Conservation (phyloP, 345 rosid genomes). For the Anastatica hierochuntica region DNA sequence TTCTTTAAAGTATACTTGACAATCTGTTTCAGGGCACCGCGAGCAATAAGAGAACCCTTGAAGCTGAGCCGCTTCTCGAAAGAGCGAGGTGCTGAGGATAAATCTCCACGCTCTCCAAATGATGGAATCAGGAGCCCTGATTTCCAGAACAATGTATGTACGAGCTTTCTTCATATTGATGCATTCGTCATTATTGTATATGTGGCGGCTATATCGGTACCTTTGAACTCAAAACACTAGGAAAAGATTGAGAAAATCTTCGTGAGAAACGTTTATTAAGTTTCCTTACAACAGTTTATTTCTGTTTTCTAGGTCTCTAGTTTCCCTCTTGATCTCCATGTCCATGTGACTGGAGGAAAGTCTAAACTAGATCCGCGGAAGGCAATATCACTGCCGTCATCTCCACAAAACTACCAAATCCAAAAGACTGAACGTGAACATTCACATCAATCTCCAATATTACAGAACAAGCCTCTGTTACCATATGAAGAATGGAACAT, state of each 20-base stretch:
- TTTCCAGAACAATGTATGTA: slow-evolving; percentile 42
- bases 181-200: background rate
- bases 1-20: background rate
- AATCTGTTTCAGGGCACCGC: slow-evolving; percentile 51
- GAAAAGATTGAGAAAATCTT: too few relatives aligned
- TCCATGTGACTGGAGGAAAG: too few relatives aligned
- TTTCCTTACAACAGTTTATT: background rate
- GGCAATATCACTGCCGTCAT: slow-evolving; percentile 68
- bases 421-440: slow-evolving; percentile 38
- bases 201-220: background rate
- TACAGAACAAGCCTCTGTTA: slow-evolving; percentile 50
- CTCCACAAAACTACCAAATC: slow-evolving; percentile 51
- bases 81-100: slow-evolving; percentile 40
- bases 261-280: too few relatives aligned
- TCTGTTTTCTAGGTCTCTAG: slow-evolving; percentile 34
- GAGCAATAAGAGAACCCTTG: slow-evolving; percentile 53
- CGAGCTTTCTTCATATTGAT: background rate
- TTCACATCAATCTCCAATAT: slow-evolving; percentile 47
- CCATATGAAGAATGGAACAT: slow-evolving; percentile 68
- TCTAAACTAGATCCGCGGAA: slow-evolving; percentile 49
- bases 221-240: background rate
- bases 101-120: slow-evolving; percentile 30
- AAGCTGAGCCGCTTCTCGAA: slow-evolving; percentile 52
- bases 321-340: too few relatives aligned
- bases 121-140: slow-evolving; percentile 29